Evolutionary conservation across 805 yeast genomes (phyloP), one percentile per base, ranked within the genome.

Genomic region (Starmerella davenportii): DNA sequence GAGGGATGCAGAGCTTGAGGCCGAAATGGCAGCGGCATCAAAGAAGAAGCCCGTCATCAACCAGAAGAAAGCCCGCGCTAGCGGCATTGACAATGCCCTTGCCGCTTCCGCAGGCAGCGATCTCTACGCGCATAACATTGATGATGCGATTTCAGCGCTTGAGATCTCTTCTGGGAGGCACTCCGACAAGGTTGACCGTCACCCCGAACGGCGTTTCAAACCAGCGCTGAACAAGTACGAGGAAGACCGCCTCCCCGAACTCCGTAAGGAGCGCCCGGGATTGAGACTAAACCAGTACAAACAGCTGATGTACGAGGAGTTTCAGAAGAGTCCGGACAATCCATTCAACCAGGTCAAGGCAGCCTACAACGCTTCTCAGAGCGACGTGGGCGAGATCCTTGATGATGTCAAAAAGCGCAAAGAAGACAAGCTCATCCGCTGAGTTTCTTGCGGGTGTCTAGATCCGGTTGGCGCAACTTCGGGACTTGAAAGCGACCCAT

Each of bases 131-230:
- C 65, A 71, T 45, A 85, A 85, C 53, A 65, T 80, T 34, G 92
- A 80, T 46, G 70, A 70, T 51, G 90, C 87, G 2, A 61, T 80
- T 44, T 81, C 79, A 38, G 92, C 92, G 3, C 64, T 80, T 52
- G 66, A 79, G 4, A 64, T 80, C 56, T 68, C 84, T 11, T 69
- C 63, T 34, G 75, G 76, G 24, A 58, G 62, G 31, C 60, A 60
- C 43, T 8, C 44, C 15, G 53, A 46, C 30, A 52, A 50, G 43
- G 64, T 80, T 38, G 93, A 80, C 43, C 73, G 82, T 57, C 93
- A 80, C 50, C 93, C 93, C 8, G 93, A 80, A 62, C 71, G 92
- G 59, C 70, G 93, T 53, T 78, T 76, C 59, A 80, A 79, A 62
- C 81, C 87, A 20, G 93, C 93, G 0, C 64, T 64, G 40, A 65